Base-by-base conservation (phyloP, 225 moss, liverwort and hornwort genomes). In the Asterella californica region DNA sequence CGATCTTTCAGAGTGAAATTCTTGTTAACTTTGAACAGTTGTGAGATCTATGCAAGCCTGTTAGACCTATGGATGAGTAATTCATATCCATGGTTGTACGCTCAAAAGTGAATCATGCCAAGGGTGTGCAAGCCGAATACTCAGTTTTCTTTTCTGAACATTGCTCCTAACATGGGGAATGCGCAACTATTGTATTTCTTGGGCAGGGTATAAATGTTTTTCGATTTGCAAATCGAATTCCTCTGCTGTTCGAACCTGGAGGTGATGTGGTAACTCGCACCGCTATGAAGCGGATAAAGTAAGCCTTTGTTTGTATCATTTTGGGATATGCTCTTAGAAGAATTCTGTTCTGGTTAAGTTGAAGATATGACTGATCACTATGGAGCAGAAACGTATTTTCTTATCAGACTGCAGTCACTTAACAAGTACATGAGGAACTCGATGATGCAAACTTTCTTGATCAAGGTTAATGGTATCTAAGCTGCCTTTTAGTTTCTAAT, bases 231-330 rank as follows among this genome's bases (percentile, higher is more conserved):
- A 97, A 97, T 81, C 91, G 96, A 54, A 97, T 97, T 53, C 96
- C 94, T 76, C 89, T 97, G 60, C 87, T 97, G 29, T 97, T 94
- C 83, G 96, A 97, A 86, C 93, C 91, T 79, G 96, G 96, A 42
- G 96, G 96, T 48, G 96, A 97, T 82, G 96, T 97, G 24, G 94
- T 94, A 45, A 93, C 94, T 52, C 89, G 96, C 54, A 97, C 96
- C 38, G 96, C 96, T 52, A 92, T 87, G 94, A 97, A 94, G 84
- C 93, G 94, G 61, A 94, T 97, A 87, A 97, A 94, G 96, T 97
- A 90, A 84, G 87, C 24, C 61, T 76, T 62, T 32, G 32, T 29
- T 50, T 15, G 30, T 15, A 30, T 5, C 6, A 2, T 48, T 72
- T 72, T 29, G 15, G 15, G 27, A 11, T 12, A 48, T 27, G 49